phyloP scores from a whole-genome alignment of 148 eudicot genomes.

The Vaccinium vitisidaea region DNA sequence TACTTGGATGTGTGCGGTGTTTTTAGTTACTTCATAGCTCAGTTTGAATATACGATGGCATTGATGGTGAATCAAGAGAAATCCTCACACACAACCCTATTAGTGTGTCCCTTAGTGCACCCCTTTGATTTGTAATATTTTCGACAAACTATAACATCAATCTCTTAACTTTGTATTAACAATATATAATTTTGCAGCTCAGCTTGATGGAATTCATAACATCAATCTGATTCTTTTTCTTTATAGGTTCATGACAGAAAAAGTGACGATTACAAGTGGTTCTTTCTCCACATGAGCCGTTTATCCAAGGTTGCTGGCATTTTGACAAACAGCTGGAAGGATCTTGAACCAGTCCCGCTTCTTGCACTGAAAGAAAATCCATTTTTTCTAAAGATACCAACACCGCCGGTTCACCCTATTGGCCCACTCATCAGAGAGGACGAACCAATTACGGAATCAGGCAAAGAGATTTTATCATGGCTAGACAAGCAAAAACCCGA shows the following conservation, averaged over 20 bases:
- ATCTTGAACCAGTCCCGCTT: slow-evolving; percentile 36
- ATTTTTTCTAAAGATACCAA: slow-evolving; percentile 22
- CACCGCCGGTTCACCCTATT: slow-evolving; percentile 34
- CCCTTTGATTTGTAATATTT: no score
- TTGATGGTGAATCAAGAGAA: no score
- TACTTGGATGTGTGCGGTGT: no score
- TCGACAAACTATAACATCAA: no score
- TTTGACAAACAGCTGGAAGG: slow-evolving; percentile 45
- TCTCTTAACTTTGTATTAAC: no score
- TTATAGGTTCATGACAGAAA: slow-evolving; percentile 1
- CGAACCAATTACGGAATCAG: slow-evolving; percentile 8
- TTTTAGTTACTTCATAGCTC: no score
- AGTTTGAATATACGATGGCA: no score
- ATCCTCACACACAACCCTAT: no score
- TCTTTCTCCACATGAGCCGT: slow-evolving; percentile 20
- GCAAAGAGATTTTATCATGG: slow-evolving; percentile 17
- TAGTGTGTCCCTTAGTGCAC: no score
- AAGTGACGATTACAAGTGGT: slow-evolving; percentile 30
- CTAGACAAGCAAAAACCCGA: slow-evolving; percentile 24
- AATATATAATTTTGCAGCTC: no score
- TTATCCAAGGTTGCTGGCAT: slow-evolving; percentile 33
- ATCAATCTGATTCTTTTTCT: background rate
- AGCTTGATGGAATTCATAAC: no score
- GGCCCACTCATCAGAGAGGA: slow-evolving; percentile 34
- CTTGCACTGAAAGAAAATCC: slow-evolving; percentile 29